Evolutionary conservation across 2,329 filamentous ascomycete species (phyloP).

Genomic region (Ceratocystis albifundus): DNA sequence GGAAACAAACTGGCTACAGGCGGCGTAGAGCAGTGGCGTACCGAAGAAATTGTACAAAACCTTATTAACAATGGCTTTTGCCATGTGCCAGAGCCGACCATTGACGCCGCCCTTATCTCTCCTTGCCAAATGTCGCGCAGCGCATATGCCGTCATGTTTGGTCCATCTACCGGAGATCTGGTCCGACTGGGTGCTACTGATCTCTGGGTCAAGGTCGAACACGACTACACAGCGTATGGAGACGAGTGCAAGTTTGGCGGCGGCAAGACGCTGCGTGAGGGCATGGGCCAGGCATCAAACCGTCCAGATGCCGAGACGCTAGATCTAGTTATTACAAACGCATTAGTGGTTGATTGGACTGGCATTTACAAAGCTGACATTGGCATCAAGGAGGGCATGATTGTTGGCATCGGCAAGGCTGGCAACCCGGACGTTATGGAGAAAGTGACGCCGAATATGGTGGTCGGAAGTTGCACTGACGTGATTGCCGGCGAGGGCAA

Average conservation of each 20-base stretch:
- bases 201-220: conserved; percentile 83
- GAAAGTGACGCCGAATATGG: conserved; percentile 63
- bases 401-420: conserved; percentile 83
- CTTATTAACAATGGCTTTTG: conserved; percentile 66
- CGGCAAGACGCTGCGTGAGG: conserved; percentile 84
- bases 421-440: conserved; percentile 98
- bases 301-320: conserved; percentile 58
- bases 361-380: conserved; percentile 97
- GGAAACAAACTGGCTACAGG: conserved; percentile 74
- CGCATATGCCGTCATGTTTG: conserved; percentile 80
- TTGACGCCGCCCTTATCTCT: conserved; percentile 43
- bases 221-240: conserved; percentile 71
- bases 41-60: conserved; percentile 53
- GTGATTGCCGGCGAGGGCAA: conserved; percentile 82
- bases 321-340: conserved; percentile 81
- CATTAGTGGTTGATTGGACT: conserved; percentile 77
- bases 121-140: conserved; percentile 61
- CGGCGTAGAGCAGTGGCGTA: conserved; percentile 50
- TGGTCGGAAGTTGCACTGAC: conserved; percentile 81
- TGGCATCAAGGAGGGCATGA: conserved; percentile 76
- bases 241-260: conserved; percentile 95
- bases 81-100: conserved; percentile 56
- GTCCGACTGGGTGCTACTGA: conserved; percentile 73
- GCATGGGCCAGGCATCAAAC: conserved; percentile 87
- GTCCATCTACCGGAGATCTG: conserved; percentile 79